Percentiles rank a stretch among this genome's conserved stretches.
These are phyloP conservation scores for Glarea lozoyensis DNA, from an alignment of 495 filamentous ascomycete species.

Conservation along the genomic window DNA sequence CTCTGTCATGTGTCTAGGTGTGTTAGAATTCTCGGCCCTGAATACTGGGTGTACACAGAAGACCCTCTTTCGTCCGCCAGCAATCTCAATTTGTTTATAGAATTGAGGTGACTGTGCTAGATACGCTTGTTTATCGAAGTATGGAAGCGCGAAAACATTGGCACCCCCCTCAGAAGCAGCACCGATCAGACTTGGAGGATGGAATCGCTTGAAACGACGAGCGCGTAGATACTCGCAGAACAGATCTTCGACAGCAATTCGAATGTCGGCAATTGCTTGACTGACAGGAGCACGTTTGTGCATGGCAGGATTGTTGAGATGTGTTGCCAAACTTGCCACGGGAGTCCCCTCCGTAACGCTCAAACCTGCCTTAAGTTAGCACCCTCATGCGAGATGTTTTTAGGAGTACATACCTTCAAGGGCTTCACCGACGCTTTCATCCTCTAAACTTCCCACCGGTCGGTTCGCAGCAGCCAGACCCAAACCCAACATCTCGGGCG, in stretches of 20 bases:
- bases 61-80: constrained; percentile 81
- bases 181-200: constrained; percentile 80
- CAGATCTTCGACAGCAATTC: constrained; percentile 68
- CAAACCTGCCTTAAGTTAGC: constrained; percentile 10
- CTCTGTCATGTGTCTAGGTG: constrained; percentile 92
- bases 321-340: constrained; percentile 62
- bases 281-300: constrained; percentile 83
- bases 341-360: constrained; percentile 51
- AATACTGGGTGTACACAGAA: constrained; percentile 89
- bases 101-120: constrained; percentile 88
- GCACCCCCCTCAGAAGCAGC: constrained; percentile 90
- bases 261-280: constrained; percentile 72
- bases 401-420: constrained; percentile 47
- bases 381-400: constrained; percentile 38
- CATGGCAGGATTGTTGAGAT: constrained; percentile 82
- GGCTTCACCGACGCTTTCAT: constrained; percentile 44
- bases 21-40: constrained; percentile 94
- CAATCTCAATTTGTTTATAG: constrained; percentile 95
- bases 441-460: constrained; percentile 53
- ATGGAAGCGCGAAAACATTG: constrained; percentile 85
- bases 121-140: constrained; percentile 80
- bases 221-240: constrained; percentile 73
- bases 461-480: constrained; percentile 60
- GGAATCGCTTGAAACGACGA: constrained; percentile 76
- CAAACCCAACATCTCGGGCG: constrained; percentile 59